A percentile compares a stretch with the other conserved stretches of the same genome.
These are phyloP conservation scores for Russula griseocarnosa DNA, from an alignment of 768 basidiomycete species.

Conservation along the genomic window DNA sequence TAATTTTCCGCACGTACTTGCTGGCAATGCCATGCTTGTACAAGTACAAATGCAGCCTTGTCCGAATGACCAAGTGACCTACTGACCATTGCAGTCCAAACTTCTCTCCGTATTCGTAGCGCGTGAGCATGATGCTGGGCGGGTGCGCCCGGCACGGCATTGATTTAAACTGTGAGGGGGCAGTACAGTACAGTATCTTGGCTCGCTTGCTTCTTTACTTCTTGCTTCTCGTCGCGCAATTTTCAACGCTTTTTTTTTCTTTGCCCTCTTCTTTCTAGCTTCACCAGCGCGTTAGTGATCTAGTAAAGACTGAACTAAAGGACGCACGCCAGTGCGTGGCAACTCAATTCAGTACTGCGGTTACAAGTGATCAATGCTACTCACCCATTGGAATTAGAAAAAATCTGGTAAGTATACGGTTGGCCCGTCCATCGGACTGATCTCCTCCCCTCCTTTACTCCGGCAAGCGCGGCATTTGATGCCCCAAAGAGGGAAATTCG, in stretches of 20 bases:
- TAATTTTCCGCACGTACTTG: background rate
- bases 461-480: background rate
- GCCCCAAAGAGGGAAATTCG: background rate
- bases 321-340: background rate
- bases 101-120: no score
- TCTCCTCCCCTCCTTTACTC: no score
- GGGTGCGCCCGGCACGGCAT: no score
- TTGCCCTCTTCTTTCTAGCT: background rate
- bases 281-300: background rate
- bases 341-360: background rate
- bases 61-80: no score
- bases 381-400: background rate
- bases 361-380: background rate
- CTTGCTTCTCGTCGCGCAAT: background rate
- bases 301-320: background rate
- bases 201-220: background rate
- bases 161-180: no score
- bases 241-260: background rate
- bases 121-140: no score
- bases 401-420: background rate
- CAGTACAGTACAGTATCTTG: background rate
- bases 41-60: no score
- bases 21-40: background rate
- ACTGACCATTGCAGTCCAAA: no score
- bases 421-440: background rate